Evolutionary conservation across 2,329 filamentous ascomycete genomes (phyloP), one percentile per base, ranked within the genome.

Genomic region (Arthrobotrys musiformis): DNA sequence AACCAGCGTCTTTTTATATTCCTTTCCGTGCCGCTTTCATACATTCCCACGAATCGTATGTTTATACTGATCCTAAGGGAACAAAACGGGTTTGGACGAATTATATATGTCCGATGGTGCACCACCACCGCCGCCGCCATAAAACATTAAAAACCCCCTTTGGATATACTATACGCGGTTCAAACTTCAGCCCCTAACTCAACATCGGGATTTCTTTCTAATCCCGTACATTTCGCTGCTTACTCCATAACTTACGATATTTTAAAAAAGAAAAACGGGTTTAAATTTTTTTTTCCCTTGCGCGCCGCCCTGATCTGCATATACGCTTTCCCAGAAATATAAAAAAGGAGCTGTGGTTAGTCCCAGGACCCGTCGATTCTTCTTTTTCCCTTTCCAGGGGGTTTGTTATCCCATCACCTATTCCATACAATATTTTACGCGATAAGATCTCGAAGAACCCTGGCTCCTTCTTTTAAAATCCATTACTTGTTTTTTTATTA

Each of bases 231-330:
- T n/a, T n/a, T n/a, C 6, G 28, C 17, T 56, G 50, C 50, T 56
- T 35, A 56, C 50, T n/a, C n/a, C 8, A 56, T 35, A 56, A 54
- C 28, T 33, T 33, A 37, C 50, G n/a, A 56, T 56, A 35, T 37
- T 35, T 22, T 15, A 17, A 15, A 46, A 19, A 46, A 19, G 5
- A 22, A 17, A 52, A 35, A 17, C 30, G 35, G 22, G 28, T 28
- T n/a, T n/a, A n/a, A n/a, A n/a, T n/a, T n/a, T n/a, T n/a, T n/a
- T n/a, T n/a, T n/a, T n/a, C n/a, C n/a, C n/a, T n/a, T n/a, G n/a
- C 50, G 50, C 50, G 30, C 50, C 50, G 50, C 50, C 50, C 30
- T 56, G 50, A 56, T 56, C 30, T 56, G 28, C 50, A n/a, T 56
- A 56, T 56, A 56, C 30, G 17, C 50, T 33, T 56, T n/a, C n/a